Evolutionary conservation across 148 eudicot genomes (phyloP).

Genomic region (Camellia japonica): DNA sequence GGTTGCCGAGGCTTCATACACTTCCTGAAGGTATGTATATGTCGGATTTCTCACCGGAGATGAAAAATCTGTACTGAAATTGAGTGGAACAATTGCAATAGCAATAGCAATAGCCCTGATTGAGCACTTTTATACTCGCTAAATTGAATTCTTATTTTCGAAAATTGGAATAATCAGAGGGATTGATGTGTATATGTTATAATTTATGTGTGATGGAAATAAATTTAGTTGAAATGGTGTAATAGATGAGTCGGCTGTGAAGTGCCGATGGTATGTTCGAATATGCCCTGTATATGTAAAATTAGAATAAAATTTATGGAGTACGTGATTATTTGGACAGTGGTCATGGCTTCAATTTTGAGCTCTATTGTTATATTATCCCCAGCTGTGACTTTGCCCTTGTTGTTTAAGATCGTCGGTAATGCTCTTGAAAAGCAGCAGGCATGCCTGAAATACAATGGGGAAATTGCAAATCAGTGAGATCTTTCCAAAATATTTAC

Average conservation of each 20-base stretch:
- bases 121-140: not conserved
- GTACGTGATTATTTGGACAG: not conserved
- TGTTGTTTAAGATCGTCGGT: not conserved
- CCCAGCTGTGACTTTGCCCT: not conserved
- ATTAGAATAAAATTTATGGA: not conserved
- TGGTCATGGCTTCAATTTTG: not conserved
- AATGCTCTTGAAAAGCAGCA: not conserved
- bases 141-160: not conserved
- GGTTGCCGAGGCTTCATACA: conserved; percentile 75
- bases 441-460: not conserved
- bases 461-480: too few species aligned
- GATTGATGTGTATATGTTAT: not conserved
- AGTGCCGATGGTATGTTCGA: not conserved
- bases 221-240: not conserved
- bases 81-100: not conserved
- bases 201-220: not conserved
- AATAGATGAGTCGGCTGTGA: not conserved
- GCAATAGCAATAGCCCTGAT: conserved; percentile 1
- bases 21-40: conserved; percentile 57
- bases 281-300: not conserved
- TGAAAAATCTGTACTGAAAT: not conserved
- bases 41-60: conserved; percentile 12
- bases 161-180: not conserved
- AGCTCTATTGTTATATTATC: not conserved
- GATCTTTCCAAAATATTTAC: too few species aligned